Evolutionary conservation across 1,284 basidiomycete species (phyloP), one percentile per base, ranked within the genome.

Genomic region (Malassezia yamatoensis): DNA sequence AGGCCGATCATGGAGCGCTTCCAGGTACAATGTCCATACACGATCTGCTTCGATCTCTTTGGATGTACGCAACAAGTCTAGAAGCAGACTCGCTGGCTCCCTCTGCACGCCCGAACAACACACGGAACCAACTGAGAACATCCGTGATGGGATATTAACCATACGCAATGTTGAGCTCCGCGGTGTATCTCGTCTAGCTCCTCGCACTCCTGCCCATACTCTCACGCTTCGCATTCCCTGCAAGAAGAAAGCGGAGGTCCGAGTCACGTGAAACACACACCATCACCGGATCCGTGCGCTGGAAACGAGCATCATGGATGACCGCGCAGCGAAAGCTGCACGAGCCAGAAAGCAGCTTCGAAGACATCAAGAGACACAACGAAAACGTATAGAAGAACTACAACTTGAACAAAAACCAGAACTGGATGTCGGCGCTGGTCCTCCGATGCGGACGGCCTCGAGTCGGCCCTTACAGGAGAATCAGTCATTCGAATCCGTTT

Each of bases 281-380:
- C 24, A 29, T 29, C 24, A 29, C 24, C 24, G 24, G 24, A 20
- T 32, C 41, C 21, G 41, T 43, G 45, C 45, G 32, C 45, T 16
- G 7, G 16, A 21, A 6, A 41, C 45, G 34, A 37, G 34, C 15
- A 32, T 35, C 18, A 58, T 58, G 55, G 51, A 53, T 29, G 55
- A 58, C 34, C 50, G 55, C 15, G 55, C 55, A 5, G 50, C 50
- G 24, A 58, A 58, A 32, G 55, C 55, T 32, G 55, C 51, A 21
- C 55, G 55, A 16, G 55, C 55, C n/a, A 45, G 55, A 24, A 58
- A 53, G 29, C 54, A 58, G 51, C 51, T 58, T 10, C 43, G 49
- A 12, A 24, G 21, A 32, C 55, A 58, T 43, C 55, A 52, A 36
- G 55, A 58, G 40, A 36, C 40, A 20, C 54, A 41, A 36, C 49